These are phyloP conservation scores for Kwoniella mangroviensis DNA, from an alignment of 768 basidiomycete genomes.

Conservation along the genomic window DNA sequence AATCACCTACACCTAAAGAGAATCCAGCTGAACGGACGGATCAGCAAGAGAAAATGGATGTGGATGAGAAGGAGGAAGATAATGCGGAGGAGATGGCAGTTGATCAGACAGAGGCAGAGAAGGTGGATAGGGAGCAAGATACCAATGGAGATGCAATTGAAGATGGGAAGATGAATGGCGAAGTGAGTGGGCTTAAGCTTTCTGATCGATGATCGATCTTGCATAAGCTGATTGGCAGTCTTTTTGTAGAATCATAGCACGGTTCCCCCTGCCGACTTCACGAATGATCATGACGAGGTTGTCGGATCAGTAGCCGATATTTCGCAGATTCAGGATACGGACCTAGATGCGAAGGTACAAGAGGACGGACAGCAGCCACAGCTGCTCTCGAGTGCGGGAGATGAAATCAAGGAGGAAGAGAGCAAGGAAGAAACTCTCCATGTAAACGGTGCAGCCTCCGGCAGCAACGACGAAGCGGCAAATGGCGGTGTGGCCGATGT, in stretches of 20 bases:
- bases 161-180: neutral
- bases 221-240: too few relatives aligned
- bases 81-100: neutral
- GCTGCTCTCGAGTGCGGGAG: neutral
- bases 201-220: too few relatives aligned
- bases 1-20: neutral
- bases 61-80: neutral
- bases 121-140: slow-evolving; percentile 7
- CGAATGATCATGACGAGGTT: neutral
- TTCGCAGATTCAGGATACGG: neutral
- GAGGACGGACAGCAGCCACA: neutral
- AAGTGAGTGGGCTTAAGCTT: neutral
- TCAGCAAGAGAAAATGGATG: slow-evolving; percentile 29
- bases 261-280: too few relatives aligned
- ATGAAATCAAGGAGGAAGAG: neutral
- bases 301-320: neutral
- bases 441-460: neutral
- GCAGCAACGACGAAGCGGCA: too few relatives aligned
- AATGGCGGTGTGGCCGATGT: too few relatives aligned
- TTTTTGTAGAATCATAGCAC: too few relatives aligned
- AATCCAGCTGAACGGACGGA: neutral
- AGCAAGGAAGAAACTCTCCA: neutral
- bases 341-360: neutral
- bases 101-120: slow-evolving; percentile 15
- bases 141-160: neutral